A percentile compares a stretch with the other conserved stretches of the same genome.
These are phyloP conservation scores for Lagerstroemia speciosa DNA, from an alignment of 345 rosid genomes.

Conservation along the genomic window DNA sequence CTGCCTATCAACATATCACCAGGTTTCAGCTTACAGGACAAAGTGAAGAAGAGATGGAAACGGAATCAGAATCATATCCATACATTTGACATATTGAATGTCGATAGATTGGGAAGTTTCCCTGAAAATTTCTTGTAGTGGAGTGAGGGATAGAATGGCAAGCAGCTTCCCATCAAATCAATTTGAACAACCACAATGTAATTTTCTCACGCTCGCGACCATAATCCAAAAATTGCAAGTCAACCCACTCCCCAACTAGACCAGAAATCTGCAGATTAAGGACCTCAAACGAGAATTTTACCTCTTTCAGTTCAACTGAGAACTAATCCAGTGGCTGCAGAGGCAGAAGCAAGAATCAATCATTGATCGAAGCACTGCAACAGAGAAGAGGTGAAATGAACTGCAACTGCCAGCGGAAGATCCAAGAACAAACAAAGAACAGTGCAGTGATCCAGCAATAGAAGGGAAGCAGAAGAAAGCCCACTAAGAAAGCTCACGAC, in stretches of 20 bases:
- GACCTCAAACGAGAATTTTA: background rate
- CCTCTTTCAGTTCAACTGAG: background rate
- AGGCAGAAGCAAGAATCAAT: background rate
- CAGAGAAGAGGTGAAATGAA: background rate
- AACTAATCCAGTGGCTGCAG: too few species aligned
- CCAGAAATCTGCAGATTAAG: background rate
- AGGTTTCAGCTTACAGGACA: background rate
- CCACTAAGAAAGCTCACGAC: too few species aligned
- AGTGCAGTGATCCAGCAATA: too few species aligned
- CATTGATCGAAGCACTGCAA: background rate
- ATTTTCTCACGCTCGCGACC: background rate
- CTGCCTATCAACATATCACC: background rate
- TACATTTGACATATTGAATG: background rate
- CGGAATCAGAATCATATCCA: background rate
- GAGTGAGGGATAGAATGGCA: background rate
- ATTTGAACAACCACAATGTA: background rate
- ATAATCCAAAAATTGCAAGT: background rate
- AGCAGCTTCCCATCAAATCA: background rate
- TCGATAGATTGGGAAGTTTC: background rate
- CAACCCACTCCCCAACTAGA: background rate
- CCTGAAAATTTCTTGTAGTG: background rate
- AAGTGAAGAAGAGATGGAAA: background rate
- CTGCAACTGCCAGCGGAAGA: too few species aligned
- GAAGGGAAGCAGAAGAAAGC: too few species aligned
- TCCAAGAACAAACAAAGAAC: too few species aligned